phyloP scores from a whole-genome alignment of 108 stramenopile genomes.

The Aurantiochytrium sp. region DNA sequence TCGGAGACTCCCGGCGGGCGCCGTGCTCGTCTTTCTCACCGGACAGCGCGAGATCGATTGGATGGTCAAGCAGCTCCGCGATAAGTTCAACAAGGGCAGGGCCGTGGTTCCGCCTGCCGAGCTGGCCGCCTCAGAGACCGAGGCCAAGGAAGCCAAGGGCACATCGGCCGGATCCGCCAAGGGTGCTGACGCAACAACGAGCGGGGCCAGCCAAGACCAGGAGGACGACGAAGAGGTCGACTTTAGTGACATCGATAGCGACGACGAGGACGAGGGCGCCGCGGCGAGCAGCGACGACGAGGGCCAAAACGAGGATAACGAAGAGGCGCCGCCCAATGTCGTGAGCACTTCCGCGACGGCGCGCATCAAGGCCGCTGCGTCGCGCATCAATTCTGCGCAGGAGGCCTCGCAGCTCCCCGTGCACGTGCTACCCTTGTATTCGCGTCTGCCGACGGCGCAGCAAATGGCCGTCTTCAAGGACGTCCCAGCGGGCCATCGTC shows the following conservation, averaged over 20 bases:
- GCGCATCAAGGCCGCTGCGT: not conserved
- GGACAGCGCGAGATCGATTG: conserved; percentile 87
- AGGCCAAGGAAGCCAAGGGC: not conserved
- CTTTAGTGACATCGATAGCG: conserved; percentile 77
- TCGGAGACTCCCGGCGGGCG: conserved; percentile 77
- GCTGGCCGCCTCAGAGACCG: not conserved
- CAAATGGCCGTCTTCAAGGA: conserved; percentile 84
- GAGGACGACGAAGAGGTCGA: conserved; percentile 38
- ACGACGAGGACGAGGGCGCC: conserved; percentile 52
- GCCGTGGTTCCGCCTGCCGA: not conserved
- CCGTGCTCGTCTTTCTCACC: conserved; percentile 92
- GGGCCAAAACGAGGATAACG: not conserved
- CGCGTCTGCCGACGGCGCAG: conserved; percentile 80
- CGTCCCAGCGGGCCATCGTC: conserved; percentile 75
- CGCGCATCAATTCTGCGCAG: not conserved
- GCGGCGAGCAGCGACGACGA: conserved; percentile 32
- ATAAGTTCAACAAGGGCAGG: conserved; percentile 31
- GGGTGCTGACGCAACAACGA: no score
- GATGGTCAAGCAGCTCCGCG: conserved; percentile 66
- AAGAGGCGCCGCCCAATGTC: conserved; percentile 11
- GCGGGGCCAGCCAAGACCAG: no score
- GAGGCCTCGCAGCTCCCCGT: not conserved
- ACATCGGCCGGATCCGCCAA: no score
- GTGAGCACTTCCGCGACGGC: not conserved
- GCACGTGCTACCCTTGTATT: conserved; percentile 82